A percentile compares a stretch with the other conserved stretches of the same genome.
phyloP scores from a whole-genome alignment of 768 basidiomycete genomes.

The Lactarius vividus region DNA sequence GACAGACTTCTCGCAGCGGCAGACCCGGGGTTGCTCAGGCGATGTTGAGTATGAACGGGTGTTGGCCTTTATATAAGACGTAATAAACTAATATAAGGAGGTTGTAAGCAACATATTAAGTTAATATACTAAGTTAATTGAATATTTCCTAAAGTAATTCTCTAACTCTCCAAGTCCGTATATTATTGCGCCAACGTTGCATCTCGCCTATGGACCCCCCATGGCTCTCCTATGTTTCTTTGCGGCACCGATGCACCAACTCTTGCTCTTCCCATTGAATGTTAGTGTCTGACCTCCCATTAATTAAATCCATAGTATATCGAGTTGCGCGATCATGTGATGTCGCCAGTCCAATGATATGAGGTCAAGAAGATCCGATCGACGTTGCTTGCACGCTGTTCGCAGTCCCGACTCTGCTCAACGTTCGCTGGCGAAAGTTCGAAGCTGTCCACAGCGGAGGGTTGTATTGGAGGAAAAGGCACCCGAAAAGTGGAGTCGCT shows the following conservation, averaged over 20 bases:
- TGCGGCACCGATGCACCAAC: neutral
- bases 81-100: slow-evolving; percentile 20
- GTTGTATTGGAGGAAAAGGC: slow-evolving; percentile 10
- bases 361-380: slow-evolving; percentile 10
- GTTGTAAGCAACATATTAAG: slow-evolving; percentile 17
- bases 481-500: slow-evolving; percentile 6
- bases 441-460: neutral
- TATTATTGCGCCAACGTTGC: neutral
- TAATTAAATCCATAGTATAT: slow-evolving; percentile 4
- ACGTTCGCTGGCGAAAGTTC: neutral
- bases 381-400: slow-evolving; percentile 6
- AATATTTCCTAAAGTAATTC: neutral
- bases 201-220: neutral
- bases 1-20: too few relatives aligned
- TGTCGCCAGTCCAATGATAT: slow-evolving; percentile 1
- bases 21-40: too few relatives aligned
- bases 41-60: too few relatives aligned
- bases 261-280: neutral
- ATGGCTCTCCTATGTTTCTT: neutral
- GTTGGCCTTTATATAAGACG: slow-evolving; percentile 1
- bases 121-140: slow-evolving; percentile 17
- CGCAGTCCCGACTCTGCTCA: slow-evolving; percentile 6
- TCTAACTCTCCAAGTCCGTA: slow-evolving; percentile 5
- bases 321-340: slow-evolving; percentile 13
- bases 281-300: neutral